Percentiles rank a stretch among this genome's conserved stretches.
Evolutionary conservation across 2,329 filamentous ascomycete genomes (phyloP).

Genomic region (Akanthomyces dipterigenus): DNA sequence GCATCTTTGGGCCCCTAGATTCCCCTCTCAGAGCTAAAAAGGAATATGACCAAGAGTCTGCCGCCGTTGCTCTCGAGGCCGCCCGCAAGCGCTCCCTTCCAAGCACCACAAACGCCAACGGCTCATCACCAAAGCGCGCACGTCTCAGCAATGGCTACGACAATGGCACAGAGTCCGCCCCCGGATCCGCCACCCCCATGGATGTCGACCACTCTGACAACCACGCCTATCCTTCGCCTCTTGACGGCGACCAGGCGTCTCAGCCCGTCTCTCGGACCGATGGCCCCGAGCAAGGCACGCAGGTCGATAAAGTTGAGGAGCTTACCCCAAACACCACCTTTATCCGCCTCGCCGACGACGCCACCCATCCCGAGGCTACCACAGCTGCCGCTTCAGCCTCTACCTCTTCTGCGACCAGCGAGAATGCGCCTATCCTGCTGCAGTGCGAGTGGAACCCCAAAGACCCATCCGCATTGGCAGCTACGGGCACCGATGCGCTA

Average conservation of each 20-base stretch:
- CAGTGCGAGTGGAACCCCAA: slow-evolving; percentile 63
- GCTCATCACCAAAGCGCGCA: slow-evolving; percentile 51
- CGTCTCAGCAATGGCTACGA: slow-evolving; percentile 58
- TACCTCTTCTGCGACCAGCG: slow-evolving; percentile 30
- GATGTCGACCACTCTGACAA: slow-evolving; percentile 51
- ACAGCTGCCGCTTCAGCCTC: slow-evolving; percentile 21
- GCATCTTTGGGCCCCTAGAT: slow-evolving; percentile 52
- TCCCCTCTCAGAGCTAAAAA: slow-evolving; percentile 36
- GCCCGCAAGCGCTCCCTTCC: slow-evolving; percentile 46
- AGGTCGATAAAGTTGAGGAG: slow-evolving; percentile 57
- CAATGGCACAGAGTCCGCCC: slow-evolving; percentile 26
- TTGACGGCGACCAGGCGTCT: slow-evolving; percentile 49
- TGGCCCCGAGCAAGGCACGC: slow-evolving; percentile 57
- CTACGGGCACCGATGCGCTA: slow-evolving; percentile 63
- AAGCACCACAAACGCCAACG: slow-evolving; percentile 47
- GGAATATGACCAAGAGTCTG: slow-evolving; percentile 32
- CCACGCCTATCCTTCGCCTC: slow-evolving; percentile 59
- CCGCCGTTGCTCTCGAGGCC: slow-evolving; percentile 32
- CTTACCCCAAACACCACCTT: slow-evolving; percentile 54
- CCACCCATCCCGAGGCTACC: slow-evolving; percentile 27
- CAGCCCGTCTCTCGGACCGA: slow-evolving; percentile 50
- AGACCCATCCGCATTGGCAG: slow-evolving; percentile 58
- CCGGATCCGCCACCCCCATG: slow-evolving; percentile 47
- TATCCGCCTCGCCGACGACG: slow-evolving; percentile 46
- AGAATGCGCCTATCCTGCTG: slow-evolving; percentile 55